phyloP scores from a whole-genome alignment of 306 rosid species.

The Acacia confusa region DNA sequence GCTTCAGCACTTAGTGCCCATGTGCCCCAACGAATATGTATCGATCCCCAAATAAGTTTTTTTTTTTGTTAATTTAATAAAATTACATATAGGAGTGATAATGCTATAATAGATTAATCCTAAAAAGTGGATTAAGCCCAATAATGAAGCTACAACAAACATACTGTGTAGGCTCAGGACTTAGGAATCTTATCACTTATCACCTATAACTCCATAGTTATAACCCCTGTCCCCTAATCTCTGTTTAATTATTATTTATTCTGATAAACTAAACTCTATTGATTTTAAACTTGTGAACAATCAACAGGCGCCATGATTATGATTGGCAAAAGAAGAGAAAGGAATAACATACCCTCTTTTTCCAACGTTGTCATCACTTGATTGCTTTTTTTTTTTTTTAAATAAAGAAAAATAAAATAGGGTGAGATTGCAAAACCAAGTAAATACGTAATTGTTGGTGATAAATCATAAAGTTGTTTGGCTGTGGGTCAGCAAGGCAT shows the following conservation, averaged over 20 bases:
- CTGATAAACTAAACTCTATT: background rate
- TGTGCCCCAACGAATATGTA: background rate
- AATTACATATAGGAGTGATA: background rate
- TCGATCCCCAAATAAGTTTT: background rate
- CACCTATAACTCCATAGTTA: background rate
- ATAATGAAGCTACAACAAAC: background rate
- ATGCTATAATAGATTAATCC: background rate
- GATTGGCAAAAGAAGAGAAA: conserved; percentile 27
- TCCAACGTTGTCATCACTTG: background rate
- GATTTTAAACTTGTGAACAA: background rate
- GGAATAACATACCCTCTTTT: conserved; percentile 34
- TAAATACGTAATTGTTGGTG: conserved; percentile 25
- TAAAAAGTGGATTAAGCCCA: background rate
- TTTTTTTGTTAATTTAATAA: too few species aligned
- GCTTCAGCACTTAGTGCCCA: background rate
- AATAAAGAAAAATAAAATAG: background rate
- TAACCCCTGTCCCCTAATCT: background rate
- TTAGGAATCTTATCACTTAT: conserved; percentile 2
- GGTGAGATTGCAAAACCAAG: background rate
- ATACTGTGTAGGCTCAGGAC: background rate
- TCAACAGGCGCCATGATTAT: background rate
- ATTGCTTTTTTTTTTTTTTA: background rate
- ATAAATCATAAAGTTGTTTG: conserved; percentile 21
- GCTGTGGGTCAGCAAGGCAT: conserved; percentile 39
- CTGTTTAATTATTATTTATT: background rate